Conservation (phyloP, 2,329 filamentous ascomycete genomes). For the Exophiala phaeomuriformis region DNA sequence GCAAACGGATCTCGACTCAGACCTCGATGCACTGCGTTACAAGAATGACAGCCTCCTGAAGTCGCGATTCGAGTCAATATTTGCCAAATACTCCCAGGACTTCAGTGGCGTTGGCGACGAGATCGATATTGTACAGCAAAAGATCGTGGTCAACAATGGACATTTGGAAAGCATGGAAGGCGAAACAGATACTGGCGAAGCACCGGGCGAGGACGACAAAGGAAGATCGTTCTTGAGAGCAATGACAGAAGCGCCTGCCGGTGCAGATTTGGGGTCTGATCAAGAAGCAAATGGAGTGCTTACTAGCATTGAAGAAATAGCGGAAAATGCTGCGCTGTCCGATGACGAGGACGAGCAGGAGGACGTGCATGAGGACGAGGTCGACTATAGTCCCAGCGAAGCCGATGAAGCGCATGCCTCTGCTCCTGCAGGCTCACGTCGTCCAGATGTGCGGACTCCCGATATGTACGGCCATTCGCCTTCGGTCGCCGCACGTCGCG, state of each 20-base stretch:
- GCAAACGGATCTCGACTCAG: conserved; percentile 18
- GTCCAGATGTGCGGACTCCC: not conserved
- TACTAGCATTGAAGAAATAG: conserved; percentile 26
- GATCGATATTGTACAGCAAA: conserved; percentile 73
- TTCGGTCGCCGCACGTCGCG: not conserved
- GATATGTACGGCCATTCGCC: not conserved
- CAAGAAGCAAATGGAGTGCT: conserved; percentile 21
- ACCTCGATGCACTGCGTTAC: conserved; percentile 45
- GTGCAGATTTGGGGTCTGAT: conserved; percentile 13
- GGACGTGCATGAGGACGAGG: not conserved
- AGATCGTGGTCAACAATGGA: conserved; percentile 84
- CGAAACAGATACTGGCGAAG: conserved; percentile 45
- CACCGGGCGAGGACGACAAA: conserved; percentile 2
- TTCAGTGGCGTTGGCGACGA: conserved; percentile 81
- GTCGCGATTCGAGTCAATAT: conserved; percentile 79
- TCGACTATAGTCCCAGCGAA: not conserved
- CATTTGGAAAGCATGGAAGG: conserved; percentile 62
- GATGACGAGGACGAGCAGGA: conserved; percentile 14
- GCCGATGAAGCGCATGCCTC: conserved; percentile 12
- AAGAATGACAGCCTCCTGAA: conserved; percentile 67
- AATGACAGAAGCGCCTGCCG: conserved; percentile 19
- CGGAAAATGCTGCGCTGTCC: conserved; percentile 17
- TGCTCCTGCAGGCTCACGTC: not conserved
- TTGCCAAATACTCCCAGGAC: conserved; percentile 77
- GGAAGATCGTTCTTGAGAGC: conserved; percentile 22